A percentile compares a stretch with the other conserved stretches of the same genome.
Conservation (phyloP, 495 filamentous ascomycete genomes). For the Glarea lozoyensis region DNA sequence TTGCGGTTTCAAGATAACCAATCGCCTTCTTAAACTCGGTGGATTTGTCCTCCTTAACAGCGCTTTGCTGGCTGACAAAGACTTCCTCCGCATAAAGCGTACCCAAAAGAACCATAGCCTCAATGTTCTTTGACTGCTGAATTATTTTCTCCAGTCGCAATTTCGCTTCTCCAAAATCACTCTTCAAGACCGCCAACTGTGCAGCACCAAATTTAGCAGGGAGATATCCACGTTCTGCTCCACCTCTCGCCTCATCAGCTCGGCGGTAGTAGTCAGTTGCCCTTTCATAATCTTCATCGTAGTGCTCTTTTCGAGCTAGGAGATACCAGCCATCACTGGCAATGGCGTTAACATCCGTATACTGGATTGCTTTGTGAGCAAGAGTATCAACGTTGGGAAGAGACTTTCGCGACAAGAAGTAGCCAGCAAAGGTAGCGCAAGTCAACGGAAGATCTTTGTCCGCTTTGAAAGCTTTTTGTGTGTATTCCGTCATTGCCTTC, state of each 20-base stretch:
- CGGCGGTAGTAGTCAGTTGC: slow-evolving; percentile 77
- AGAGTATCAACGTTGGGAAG: slow-evolving; percentile 73
- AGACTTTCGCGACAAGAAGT: slow-evolving; percentile 72
- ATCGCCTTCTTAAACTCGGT: slow-evolving; percentile 77
- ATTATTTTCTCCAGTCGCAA: slow-evolving; percentile 90
- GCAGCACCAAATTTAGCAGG: slow-evolving; percentile 90
- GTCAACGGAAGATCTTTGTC: slow-evolving; percentile 89
- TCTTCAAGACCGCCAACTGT: slow-evolving; percentile 75
- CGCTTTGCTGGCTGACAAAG: slow-evolving; percentile 62
- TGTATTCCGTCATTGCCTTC: slow-evolving; percentile 88
- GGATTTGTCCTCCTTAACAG: slow-evolving; percentile 78
- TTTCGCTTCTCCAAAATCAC: slow-evolving; percentile 84
- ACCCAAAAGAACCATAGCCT: slow-evolving; percentile 83
- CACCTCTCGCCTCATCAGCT: slow-evolving; percentile 83
- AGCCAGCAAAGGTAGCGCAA: slow-evolving; percentile 79
- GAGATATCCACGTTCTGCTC: slow-evolving; percentile 75
- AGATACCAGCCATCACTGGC: slow-evolving; percentile 96
- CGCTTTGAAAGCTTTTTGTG: slow-evolving; percentile 87
- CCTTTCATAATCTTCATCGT: slow-evolving; percentile 51
- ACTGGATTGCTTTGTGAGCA: slow-evolving; percentile 86
- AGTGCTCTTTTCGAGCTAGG: slow-evolving; percentile 82
- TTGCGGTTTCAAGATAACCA: slow-evolving; percentile 68
- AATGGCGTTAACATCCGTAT: slow-evolving; percentile 89
- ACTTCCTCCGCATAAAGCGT: slow-evolving; percentile 91
- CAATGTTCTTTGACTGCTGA: slow-evolving; percentile 73